phyloP scores from a whole-genome alignment of 805 yeast genomes.

The Yamadazyma nakazawae region DNA sequence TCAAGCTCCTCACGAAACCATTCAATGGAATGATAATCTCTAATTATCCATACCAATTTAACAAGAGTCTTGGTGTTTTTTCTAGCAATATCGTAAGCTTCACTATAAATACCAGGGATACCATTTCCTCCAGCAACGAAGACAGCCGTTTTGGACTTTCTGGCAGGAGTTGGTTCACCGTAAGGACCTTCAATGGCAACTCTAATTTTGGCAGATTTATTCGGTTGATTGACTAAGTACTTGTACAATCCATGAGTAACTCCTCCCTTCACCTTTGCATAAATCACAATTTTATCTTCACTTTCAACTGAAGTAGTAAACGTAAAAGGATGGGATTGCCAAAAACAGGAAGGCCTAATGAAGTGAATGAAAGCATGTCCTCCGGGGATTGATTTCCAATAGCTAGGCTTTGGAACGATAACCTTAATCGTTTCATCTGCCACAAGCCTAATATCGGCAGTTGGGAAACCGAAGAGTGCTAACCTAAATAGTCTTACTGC shows the following conservation, averaged over 20 bases:
- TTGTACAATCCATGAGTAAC: constrained; percentile 31
- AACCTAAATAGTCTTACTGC: constrained; percentile 27
- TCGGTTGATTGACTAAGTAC: constrained; percentile 25
- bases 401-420: constrained; percentile 30
- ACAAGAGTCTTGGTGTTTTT: constrained; percentile 19
- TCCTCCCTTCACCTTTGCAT: constrained; percentile 37
- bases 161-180: constrained; percentile 50
- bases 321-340: constrained; percentile 45
- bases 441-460: constrained; percentile 26
- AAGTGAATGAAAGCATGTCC: constrained; percentile 41
- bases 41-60: constrained; percentile 62
- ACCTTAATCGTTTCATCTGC: constrained; percentile 39
- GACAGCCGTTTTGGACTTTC: constrained; percentile 50
- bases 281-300: constrained; percentile 23
- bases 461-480: constrained; percentile 32
- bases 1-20: constrained; percentile 46
- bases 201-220: constrained; percentile 23
- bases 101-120: constrained; percentile 53
- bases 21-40: constrained; percentile 46
- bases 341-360: constrained; percentile 30
- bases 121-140: constrained; percentile 77
- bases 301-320: constrained; percentile 25
- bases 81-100: constrained; percentile 29
- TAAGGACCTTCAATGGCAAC: constrained; percentile 66
- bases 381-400: constrained; percentile 39